phyloP scores from a whole-genome alignment of 345 rosid species.

The Eucalyptus regnans region DNA sequence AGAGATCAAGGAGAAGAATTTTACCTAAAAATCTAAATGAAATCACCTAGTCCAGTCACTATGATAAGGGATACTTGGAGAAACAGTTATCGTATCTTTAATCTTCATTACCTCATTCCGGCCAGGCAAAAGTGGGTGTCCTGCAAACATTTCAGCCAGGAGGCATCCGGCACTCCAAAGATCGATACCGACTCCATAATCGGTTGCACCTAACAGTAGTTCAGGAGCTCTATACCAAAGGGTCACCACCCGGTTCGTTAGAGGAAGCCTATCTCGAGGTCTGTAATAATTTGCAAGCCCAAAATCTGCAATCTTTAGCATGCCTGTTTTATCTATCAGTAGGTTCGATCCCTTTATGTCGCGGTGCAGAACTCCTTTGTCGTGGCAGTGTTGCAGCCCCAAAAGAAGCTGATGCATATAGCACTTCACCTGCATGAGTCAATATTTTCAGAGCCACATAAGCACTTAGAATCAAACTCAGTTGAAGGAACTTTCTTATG shows the following conservation, averaged over 20 bases:
- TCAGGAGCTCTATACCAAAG: constrained; percentile 69
- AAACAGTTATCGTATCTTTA: background rate
- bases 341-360: constrained; percentile 61
- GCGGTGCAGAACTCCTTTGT: constrained; percentile 45
- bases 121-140: constrained; percentile 47
- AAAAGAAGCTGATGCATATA: constrained; percentile 55
- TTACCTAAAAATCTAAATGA: background rate
- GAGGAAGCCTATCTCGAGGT: constrained; percentile 22
- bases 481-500: background rate
- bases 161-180: constrained; percentile 70
- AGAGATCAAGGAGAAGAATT: background rate
- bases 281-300: constrained; percentile 45
- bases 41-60: background rate
- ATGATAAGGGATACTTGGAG: background rate
- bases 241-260: constrained; percentile 50
- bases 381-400: constrained; percentile 51
- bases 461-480: background rate
- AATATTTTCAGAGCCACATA: background rate
- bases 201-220: constrained; percentile 41
- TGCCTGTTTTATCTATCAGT: constrained; percentile 38
- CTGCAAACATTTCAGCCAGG: constrained; percentile 51
- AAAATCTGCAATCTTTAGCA: constrained; percentile 52
- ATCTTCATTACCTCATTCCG: constrained; percentile 35
- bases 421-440: constrained; percentile 29
- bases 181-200: constrained; percentile 51